These are phyloP conservation scores for Penicillium sp. DNA, from an alignment of 2,329 filamentous ascomycete genomes.

Conservation along the genomic window DNA sequence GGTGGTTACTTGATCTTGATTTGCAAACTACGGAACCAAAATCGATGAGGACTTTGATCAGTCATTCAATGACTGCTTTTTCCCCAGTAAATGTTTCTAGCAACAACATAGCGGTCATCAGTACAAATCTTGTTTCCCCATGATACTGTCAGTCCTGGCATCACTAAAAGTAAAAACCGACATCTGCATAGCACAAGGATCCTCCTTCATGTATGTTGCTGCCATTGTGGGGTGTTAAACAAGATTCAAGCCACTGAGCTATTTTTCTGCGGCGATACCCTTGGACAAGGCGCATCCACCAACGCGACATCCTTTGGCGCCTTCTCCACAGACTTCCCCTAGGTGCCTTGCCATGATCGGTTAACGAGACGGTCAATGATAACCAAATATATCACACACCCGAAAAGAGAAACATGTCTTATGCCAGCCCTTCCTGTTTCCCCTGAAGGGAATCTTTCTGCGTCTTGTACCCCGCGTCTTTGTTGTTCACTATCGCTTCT, in stretches of 20 bases:
- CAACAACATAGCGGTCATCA: not conserved
- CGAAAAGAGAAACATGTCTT: not conserved
- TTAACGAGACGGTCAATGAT: not conserved
- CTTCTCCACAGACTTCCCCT: not conserved
- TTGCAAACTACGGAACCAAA: not conserved
- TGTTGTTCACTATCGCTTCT: conserved; percentile 11
- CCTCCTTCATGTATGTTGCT: not conserved
- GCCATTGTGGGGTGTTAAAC: not conserved
- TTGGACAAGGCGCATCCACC: not conserved
- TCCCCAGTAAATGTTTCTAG: not conserved
- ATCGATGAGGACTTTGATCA: not conserved
- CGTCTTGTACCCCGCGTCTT: conserved; percentile 1
- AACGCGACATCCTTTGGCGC: not conserved
- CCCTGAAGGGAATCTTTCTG: conserved; percentile 1
- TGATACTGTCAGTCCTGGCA: not conserved
- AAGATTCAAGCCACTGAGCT: not conserved
- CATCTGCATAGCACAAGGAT: not conserved
- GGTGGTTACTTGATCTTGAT: not conserved
- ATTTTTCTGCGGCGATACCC: not conserved
- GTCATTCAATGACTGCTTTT: not conserved
- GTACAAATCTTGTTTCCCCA: not conserved
- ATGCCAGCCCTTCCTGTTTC: conserved; percentile 12
- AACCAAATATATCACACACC: not conserved
- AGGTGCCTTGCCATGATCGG: not conserved
- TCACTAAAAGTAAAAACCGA: not conserved